Conservation (phyloP, 108 stramenopile genomes). For the Nitzschia inconspicua region DNA sequence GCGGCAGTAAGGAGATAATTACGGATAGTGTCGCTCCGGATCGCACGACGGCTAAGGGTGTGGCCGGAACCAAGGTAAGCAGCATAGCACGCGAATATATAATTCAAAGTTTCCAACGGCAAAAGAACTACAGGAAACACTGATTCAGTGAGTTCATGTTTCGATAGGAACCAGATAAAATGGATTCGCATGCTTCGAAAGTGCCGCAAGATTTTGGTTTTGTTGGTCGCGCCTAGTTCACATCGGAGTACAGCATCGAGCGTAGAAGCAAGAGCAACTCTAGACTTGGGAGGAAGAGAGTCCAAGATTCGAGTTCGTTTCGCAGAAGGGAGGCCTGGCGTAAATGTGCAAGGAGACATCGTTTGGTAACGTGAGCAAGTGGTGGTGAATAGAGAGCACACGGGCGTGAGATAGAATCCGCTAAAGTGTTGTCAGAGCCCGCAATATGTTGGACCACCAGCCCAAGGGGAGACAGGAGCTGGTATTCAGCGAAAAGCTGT, state of each 20-base stretch:
- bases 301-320: not conserved
- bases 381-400: not conserved
- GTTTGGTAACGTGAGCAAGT: not conserved
- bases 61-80: not conserved
- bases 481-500: not conserved
- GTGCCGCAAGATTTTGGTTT: not conserved
- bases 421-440: not conserved
- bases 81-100: not conserved
- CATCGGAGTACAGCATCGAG: not conserved
- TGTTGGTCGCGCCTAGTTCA: not conserved
- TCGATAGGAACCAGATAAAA: not conserved
- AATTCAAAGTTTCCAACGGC: not conserved
- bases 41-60: not conserved
- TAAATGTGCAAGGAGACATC: not conserved
- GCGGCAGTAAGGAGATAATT: not conserved
- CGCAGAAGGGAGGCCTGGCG: not conserved
- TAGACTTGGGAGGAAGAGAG: not conserved
- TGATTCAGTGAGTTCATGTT: not conserved
- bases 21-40: not conserved
- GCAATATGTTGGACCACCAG: not conserved
- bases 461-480: not conserved
- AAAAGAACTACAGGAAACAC: not conserved
- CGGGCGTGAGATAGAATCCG: constrained; percentile 8
- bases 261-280: not conserved
- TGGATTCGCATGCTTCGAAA: constrained; percentile 6